These are phyloP conservation scores for Leucoagaricus sp. DNA, from an alignment of 1,284 basidiomycete genomes.

Conservation along the genomic window DNA sequence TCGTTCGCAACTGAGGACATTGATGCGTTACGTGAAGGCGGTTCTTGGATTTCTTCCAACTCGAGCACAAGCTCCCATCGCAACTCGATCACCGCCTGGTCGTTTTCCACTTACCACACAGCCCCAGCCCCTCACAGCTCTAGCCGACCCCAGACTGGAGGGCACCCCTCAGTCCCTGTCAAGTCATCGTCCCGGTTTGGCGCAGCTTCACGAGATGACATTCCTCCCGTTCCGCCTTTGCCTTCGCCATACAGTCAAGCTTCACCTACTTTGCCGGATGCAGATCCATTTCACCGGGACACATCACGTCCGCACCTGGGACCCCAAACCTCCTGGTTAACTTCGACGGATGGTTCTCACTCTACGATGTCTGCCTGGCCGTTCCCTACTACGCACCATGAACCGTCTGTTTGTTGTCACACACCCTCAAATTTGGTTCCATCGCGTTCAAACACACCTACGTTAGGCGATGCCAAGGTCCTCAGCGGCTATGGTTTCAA, in stretches of 20 bases:
- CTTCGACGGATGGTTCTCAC: constrained; percentile 59
- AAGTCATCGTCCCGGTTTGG: constrained; percentile 67
- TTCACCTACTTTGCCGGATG: constrained; percentile 47
- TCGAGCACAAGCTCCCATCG: constrained; percentile 53
- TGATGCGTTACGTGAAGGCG: constrained; percentile 66
- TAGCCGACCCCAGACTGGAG: constrained; percentile 39
- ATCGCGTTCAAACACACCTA: constrained; percentile 51
- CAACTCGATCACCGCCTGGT: constrained; percentile 65
- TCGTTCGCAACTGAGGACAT: constrained; percentile 70
- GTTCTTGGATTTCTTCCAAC: constrained; percentile 74
- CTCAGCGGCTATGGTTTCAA: constrained; percentile 65
- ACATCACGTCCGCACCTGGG: constrained; percentile 48
- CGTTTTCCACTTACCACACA: constrained; percentile 66
- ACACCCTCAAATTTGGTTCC: constrained; percentile 40
- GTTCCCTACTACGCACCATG: constrained; percentile 50
- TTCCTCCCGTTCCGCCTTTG: constrained; percentile 66
- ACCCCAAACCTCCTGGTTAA: constrained; percentile 72
- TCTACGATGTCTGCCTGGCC: constrained; percentile 65
- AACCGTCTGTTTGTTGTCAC: constrained; percentile 35
- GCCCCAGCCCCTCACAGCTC: constrained; percentile 35
- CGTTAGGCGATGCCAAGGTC: constrained; percentile 57
- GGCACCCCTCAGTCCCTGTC: constrained; percentile 48
- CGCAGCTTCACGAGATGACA: constrained; percentile 40
- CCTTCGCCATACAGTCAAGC: constrained; percentile 54
- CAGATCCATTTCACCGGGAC: constrained; percentile 63